Conservation (phyloP, 805 yeast species). For the Myxozyma nipponensis region DNA sequence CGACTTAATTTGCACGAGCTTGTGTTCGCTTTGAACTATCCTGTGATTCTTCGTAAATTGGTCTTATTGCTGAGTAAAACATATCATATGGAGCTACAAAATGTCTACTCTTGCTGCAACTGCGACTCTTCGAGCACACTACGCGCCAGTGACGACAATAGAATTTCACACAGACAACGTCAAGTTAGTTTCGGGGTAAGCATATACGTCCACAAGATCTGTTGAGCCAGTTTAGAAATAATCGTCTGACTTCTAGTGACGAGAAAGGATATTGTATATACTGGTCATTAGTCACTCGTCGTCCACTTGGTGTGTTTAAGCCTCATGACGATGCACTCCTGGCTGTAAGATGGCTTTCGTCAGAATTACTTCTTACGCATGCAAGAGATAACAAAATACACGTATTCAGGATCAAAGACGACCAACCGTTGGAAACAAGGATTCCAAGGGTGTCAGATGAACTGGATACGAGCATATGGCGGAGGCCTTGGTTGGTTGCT, state of each 20-base stretch:
- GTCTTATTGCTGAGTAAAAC: too few species aligned
- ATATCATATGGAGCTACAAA: too few species aligned
- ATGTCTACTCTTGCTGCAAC: background rate
- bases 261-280: conserved; percentile 57
- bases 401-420: conserved; percentile 33
- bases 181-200: background rate
- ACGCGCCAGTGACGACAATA: background rate
- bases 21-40: too few species aligned
- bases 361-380: conserved; percentile 48
- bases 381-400: conserved; percentile 56
- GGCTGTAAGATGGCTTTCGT: conserved; percentile 43
- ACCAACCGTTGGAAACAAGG: conserved; percentile 46
- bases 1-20: too few species aligned
- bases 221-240: too few species aligned
- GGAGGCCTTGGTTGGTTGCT: conserved; percentile 31
- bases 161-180: background rate
- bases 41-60: too few species aligned
- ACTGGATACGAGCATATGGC: conserved; percentile 27
- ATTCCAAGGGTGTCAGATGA: conserved; percentile 29
- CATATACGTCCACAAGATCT: too few species aligned
- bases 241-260: too few species aligned
- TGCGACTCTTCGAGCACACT: background rate
- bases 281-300: conserved; percentile 58
- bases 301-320: conserved; percentile 57
- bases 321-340: conserved; percentile 55